Conservation (phyloP, 2,329 filamentous ascomycete genomes). For the Calonectria hongkongensis region DNA sequence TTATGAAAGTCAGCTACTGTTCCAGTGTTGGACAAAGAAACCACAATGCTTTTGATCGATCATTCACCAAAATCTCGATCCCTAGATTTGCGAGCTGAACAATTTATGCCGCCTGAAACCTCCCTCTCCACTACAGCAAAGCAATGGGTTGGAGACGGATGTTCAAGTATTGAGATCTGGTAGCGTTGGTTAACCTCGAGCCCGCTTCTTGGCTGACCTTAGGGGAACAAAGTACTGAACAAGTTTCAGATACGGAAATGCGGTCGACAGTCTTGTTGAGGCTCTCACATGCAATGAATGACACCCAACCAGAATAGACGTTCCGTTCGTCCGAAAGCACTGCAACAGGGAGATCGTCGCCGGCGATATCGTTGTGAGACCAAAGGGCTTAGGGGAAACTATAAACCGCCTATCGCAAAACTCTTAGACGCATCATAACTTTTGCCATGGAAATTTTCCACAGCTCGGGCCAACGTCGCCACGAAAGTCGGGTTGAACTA, state of each 20-base stretch:
- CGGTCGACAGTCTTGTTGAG: neutral
- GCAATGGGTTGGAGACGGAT: neutral
- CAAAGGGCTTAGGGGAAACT: neutral
- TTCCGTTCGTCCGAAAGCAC: slow-evolving; percentile 26
- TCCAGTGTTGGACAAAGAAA: too few species aligned
- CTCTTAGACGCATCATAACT: neutral
- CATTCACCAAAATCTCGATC: neutral
- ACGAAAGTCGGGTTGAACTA: neutral
- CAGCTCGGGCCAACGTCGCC: neutral
- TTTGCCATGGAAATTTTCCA: neutral
- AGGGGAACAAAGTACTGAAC: neutral
- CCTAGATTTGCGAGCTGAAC: neutral
- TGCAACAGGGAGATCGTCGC: neutral
- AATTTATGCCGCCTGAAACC: too few species aligned
- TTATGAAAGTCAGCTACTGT: neutral
- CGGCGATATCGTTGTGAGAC: neutral
- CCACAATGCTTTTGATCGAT: neutral
- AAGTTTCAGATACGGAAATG: slow-evolving; percentile 2
- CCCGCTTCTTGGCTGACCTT: neutral
- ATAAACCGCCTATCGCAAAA: neutral
- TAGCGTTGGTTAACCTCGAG: neutral
- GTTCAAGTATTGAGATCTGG: slow-evolving; percentile 9
- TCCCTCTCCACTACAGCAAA: neutral
- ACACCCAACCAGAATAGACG: neutral
- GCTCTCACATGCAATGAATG: neutral